Evolutionary conservation across 2,329 filamentous ascomycete genomes (phyloP).

Genomic region (Pyrenophora tritici-repentis): DNA sequence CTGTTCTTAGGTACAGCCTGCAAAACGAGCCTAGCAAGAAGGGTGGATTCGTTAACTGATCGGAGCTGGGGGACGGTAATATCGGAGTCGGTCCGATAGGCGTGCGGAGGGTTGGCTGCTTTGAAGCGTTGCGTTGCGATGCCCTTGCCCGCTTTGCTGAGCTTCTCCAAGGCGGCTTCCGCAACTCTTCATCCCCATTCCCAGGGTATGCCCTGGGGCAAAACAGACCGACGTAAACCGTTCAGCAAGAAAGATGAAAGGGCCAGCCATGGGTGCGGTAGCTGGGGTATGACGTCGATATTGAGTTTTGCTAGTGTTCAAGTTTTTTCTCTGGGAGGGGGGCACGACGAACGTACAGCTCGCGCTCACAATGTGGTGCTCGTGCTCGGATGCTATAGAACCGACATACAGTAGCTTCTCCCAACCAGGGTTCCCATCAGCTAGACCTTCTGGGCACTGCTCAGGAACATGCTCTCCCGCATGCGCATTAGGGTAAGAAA

Average conservation of each 20-base stretch:
- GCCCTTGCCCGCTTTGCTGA: too few relatives aligned
- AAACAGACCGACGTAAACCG: not conserved
- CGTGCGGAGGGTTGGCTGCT: constrained; percentile 29
- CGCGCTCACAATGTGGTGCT: not conserved
- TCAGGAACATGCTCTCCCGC: constrained; percentile 23
- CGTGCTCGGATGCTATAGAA: constrained; percentile 3
- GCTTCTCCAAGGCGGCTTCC: too few relatives aligned
- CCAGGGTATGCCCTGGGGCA: constrained; percentile 23
- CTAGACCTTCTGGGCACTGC: constrained; percentile 9
- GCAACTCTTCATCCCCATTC: not conserved
- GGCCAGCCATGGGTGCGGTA: too few relatives aligned
- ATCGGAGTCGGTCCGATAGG: constrained; percentile 40
- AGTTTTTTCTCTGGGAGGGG: not conserved
- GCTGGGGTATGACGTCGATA: constrained; percentile 28
- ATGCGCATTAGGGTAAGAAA: constrained; percentile 17
- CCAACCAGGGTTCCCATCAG: not conserved
- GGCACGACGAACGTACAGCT: not conserved
- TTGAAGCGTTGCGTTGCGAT: constrained; percentile 27
- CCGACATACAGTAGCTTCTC: not conserved
- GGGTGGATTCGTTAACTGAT: too few relatives aligned
- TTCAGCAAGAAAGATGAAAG: too few relatives aligned
- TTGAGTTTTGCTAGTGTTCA: constrained; percentile 18
- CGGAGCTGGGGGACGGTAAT: constrained; percentile 18
- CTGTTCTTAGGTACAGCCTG: constrained; percentile 21
- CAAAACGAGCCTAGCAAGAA: too few relatives aligned